Percentiles rank a stretch among this genome's conserved stretches.
phyloP scores from a whole-genome alignment of 345 rosid species.

The Tarenaya hassleriana region DNA sequence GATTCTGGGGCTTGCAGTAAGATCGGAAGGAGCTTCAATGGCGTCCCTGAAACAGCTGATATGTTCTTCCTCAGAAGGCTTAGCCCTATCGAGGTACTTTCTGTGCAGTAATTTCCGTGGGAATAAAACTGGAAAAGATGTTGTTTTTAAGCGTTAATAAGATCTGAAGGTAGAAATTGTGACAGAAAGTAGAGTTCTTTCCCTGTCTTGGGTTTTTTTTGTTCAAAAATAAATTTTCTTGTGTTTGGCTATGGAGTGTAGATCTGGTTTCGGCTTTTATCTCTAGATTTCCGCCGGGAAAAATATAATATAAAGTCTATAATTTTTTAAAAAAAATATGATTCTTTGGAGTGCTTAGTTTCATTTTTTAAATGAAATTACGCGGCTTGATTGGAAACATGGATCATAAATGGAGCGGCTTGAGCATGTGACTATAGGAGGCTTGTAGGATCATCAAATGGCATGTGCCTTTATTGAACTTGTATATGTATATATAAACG shows the following conservation, averaged over 20 bases:
- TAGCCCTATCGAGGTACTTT: conserved; percentile 59
- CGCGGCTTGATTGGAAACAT: background rate
- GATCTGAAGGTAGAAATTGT: background rate
- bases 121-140: no score
- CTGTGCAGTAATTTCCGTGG: no score
- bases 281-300: no score
- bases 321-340: no score
- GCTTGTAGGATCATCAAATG: no score
- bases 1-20: conserved; percentile 66
- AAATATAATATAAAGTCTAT: no score
- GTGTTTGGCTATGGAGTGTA: background rate
- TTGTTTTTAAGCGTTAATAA: no score
- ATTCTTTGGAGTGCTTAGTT: no score
- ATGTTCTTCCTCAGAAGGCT: conserved; percentile 66
- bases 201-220: background rate
- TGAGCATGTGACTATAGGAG: conserved; percentile 14
- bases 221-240: background rate
- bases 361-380: no score
- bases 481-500: no score
- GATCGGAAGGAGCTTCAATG: conserved; percentile 43
- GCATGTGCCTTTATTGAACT: no score
- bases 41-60: conserved; percentile 62
- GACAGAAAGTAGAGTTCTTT: background rate
- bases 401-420: conserved; percentile 5
- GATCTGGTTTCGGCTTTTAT: background rate